phyloP scores from a whole-genome alignment of 2,329 filamentous ascomycete species.

The Cercospora sesami region DNA sequence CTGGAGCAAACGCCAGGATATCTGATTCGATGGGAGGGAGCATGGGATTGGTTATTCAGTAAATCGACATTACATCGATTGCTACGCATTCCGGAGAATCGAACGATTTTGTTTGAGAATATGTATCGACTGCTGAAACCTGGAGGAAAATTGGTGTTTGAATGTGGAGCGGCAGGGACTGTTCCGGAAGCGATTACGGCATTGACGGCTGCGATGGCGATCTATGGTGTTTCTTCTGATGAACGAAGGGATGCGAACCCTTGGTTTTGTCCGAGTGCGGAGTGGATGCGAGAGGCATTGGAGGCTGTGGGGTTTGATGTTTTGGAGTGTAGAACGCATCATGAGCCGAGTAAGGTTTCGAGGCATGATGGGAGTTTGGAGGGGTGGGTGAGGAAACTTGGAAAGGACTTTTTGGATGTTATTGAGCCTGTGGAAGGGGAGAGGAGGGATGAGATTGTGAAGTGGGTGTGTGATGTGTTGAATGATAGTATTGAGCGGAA shows the following conservation, averaged over 20 bases:
- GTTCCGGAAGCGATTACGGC: conserved; percentile 62
- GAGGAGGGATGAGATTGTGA: conserved; percentile 55
- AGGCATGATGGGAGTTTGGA: conserved; percentile 50
- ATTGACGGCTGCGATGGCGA: conserved; percentile 54
- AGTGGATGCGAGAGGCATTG: conserved; percentile 52
- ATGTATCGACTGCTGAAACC: conserved; percentile 56
- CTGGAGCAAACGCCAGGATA: conserved; percentile 9
- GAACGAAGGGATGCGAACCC: conserved; percentile 51
- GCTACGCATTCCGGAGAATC: conserved; percentile 50
- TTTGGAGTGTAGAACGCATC: conserved; percentile 59
- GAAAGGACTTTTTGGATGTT: conserved; percentile 53
- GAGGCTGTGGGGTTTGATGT: conserved; percentile 46
- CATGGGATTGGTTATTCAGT: conserved; percentile 44
- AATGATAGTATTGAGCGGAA: conserved; percentile 57
- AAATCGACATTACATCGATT: conserved; percentile 50
- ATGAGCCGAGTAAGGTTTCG: conserved; percentile 60
- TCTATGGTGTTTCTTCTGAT: conserved; percentile 45
- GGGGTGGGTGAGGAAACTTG: conserved; percentile 67
- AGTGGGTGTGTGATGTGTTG: conserved; percentile 57
- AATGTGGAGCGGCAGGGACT: conserved; percentile 66
- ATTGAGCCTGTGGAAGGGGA: conserved; percentile 48
- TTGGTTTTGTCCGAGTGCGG: conserved; percentile 67
- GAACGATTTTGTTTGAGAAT: conserved; percentile 54
- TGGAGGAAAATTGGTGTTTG: conserved; percentile 62
- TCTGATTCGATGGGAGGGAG: conserved; percentile 24